Evolutionary conservation across 2,329 filamentous ascomycete species (phyloP).

Genomic region (Penicillium brasilianum): DNA sequence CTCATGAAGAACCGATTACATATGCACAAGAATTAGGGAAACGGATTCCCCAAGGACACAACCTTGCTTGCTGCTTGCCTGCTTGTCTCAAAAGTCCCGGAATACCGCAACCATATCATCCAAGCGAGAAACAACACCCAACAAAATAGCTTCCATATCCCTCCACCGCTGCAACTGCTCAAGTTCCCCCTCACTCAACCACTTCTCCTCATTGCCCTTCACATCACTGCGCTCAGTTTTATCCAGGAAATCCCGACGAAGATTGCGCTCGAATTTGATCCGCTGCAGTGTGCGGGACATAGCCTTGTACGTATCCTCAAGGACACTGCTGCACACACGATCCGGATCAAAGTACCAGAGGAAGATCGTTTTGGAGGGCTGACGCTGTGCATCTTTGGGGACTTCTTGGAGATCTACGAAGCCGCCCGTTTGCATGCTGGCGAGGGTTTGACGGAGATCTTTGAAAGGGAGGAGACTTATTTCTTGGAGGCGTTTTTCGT

Average conservation of each 20-base stretch:
- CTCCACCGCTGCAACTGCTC: slow-evolving; percentile 68
- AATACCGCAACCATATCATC: slow-evolving; percentile 86
- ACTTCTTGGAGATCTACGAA: slow-evolving; percentile 93
- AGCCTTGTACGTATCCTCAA: slow-evolving; percentile 85
- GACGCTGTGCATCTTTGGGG: slow-evolving; percentile 80
- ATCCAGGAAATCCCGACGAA: slow-evolving; percentile 73
- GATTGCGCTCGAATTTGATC: slow-evolving; percentile 74
- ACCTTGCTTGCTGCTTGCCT: too few species aligned
- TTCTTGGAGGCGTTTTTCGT: slow-evolving; percentile 85
- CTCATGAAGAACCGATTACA: slow-evolving; percentile 6
- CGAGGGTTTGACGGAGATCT: slow-evolving; percentile 82
- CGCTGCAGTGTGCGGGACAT: slow-evolving; percentile 87
- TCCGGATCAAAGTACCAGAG: slow-evolving; percentile 89
- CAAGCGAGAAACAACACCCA: slow-evolving; percentile 77
- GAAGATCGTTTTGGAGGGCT: slow-evolving; percentile 83
- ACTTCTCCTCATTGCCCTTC: slow-evolving; percentile 79
- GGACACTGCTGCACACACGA: slow-evolving; percentile 69
- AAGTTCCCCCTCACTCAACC: slow-evolving; percentile 75
- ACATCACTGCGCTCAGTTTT: slow-evolving; percentile 88
- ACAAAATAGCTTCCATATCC: slow-evolving; percentile 69
- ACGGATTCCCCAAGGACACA: not conserved
- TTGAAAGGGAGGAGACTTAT: slow-evolving; percentile 82
- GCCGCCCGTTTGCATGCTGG: slow-evolving; percentile 82
- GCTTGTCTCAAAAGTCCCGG: slow-evolving; percentile 69
- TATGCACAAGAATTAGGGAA: slow-evolving; percentile 1